These are phyloP conservation scores for Aspergillus sojae DNA, from an alignment of 2,329 filamentous ascomycete genomes.

Conservation along the genomic window DNA sequence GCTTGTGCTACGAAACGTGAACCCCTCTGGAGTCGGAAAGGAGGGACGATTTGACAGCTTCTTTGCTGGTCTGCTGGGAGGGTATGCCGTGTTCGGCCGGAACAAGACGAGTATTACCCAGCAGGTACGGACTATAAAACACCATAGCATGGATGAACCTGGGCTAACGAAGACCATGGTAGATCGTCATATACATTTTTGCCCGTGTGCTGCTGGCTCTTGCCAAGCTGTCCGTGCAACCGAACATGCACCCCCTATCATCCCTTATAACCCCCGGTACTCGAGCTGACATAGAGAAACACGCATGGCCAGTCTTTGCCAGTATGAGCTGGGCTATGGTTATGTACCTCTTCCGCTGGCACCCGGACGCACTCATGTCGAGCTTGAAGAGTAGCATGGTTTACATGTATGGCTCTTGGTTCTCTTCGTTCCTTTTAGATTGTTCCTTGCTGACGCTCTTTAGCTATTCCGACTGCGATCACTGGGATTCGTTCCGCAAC, in stretches of 20 bases:
- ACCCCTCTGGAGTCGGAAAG: slow-evolving; percentile 50
- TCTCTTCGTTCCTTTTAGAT: neutral
- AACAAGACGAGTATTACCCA: slow-evolving; percentile 80
- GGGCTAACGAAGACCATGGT: neutral
- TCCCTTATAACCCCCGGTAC: slow-evolving; percentile 48
- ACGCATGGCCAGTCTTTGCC: slow-evolving; percentile 92
- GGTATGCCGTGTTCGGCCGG: slow-evolving; percentile 90
- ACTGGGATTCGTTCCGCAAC: slow-evolving; percentile 84
- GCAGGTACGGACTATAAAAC: slow-evolving; percentile 48
- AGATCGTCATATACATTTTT: slow-evolving; percentile 98
- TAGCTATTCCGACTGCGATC: slow-evolving; percentile 77
- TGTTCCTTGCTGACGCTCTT: slow-evolving; percentile 10
- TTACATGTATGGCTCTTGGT: slow-evolving; percentile 74
- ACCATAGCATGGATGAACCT: neutral
- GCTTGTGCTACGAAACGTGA: slow-evolving; percentile 68
- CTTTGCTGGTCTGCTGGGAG: slow-evolving; percentile 82
- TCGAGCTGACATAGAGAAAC: slow-evolving; percentile 58
- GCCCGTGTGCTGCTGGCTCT: slow-evolving; percentile 84
- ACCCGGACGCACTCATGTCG: slow-evolving; percentile 87
- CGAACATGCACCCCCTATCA: slow-evolving; percentile 46
- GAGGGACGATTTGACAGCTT: slow-evolving; percentile 80
- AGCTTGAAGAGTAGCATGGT: slow-evolving; percentile 94
- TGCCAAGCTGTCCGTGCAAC: slow-evolving; percentile 79
- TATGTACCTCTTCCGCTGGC: slow-evolving; percentile 92
- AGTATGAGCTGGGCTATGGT: slow-evolving; percentile 87